A percentile compares a stretch with the other conserved stretches of the same genome.
phyloP scores from a whole-genome alignment of 1,284 basidiomycete species.

The Cryptococcus maquisensis region DNA sequence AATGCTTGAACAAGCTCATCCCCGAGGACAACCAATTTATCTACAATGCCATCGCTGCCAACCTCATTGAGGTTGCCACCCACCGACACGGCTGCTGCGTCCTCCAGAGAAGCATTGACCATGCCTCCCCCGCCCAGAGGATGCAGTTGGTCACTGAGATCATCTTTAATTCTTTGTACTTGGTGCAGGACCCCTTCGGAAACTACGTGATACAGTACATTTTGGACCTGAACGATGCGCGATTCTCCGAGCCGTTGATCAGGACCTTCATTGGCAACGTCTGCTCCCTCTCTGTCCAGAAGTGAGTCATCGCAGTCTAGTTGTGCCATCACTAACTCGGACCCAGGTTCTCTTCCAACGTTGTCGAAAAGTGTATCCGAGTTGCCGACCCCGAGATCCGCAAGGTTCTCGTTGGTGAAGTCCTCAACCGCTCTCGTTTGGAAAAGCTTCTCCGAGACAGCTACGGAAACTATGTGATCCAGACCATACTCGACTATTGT shows the following conservation, averaged over 20 bases:
- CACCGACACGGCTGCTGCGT: conserved; percentile 99
- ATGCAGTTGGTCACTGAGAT: conserved; percentile 98
- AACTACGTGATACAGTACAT: conserved; percentile 69
- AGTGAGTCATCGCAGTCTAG: conserved; percentile 82
- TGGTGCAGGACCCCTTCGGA: conserved; percentile 98
- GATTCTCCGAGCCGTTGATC: conserved; percentile 96
- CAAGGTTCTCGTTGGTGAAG: conserved; percentile 91
- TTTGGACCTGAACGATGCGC: conserved; percentile 93
- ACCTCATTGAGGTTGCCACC: conserved; percentile 98
- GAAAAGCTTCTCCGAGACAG: conserved; percentile 94
- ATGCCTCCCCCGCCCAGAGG: conserved; percentile 80
- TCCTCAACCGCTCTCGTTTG: conserved; percentile 87
- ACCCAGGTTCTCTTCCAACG: conserved; percentile 39
- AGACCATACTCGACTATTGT: conserved; percentile 94
- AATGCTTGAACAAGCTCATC: conserved; percentile 95
- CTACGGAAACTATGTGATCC: conserved; percentile 89
- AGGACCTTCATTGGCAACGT: conserved; percentile 97
- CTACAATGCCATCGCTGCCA: conserved; percentile 97
- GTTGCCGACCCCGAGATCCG: conserved; percentile 92
- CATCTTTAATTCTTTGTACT: conserved; percentile 93
- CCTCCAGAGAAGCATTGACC: conserved; percentile 96
- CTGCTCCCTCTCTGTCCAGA: conserved; percentile 95
- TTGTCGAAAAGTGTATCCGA: conserved; percentile 73
- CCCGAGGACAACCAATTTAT: conserved; percentile 99
- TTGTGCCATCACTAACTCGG: background rate